phyloP scores from a whole-genome alignment of 768 basidiomycete species.

The Hemileccinum rubropunctum region DNA sequence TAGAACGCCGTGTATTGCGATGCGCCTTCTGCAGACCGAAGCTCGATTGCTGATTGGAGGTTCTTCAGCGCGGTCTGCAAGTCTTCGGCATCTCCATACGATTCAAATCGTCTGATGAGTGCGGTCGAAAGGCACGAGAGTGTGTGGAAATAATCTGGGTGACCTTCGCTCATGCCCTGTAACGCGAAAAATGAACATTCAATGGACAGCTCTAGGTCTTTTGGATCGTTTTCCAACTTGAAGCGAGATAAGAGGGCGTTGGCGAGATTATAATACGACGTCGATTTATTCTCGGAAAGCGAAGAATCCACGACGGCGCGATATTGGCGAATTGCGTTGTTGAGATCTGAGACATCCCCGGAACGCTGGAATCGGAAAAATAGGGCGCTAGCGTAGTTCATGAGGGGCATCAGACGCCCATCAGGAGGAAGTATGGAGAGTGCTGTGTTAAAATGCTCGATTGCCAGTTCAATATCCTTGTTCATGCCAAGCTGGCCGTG shows the following conservation, averaged over 20 bases:
- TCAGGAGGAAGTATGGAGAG: conserved; percentile 18
- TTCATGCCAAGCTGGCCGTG: conserved; percentile 21
- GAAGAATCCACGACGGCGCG: conserved; percentile 17
- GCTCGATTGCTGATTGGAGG: conserved; percentile 18
- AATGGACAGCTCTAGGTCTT: conserved; percentile 25
- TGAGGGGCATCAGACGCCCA: conserved; percentile 20
- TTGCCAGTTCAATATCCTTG: conserved; percentile 30
- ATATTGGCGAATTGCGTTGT: conserved; percentile 24
- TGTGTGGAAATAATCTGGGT: conserved; percentile 16
- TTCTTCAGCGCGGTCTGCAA: conserved; percentile 29
- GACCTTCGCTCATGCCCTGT: conserved; percentile 9
- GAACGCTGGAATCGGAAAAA: conserved; percentile 24
- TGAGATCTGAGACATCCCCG: conserved; percentile 21
- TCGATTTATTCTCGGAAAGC: conserved; percentile 15
- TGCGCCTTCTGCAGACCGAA: conserved; percentile 14
- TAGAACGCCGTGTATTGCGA: conserved; percentile 12
- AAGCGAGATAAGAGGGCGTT: conserved; percentile 30
- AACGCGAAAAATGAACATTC: conserved; percentile 20
- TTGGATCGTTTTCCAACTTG: conserved; percentile 16
- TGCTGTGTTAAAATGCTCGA: conserved; percentile 22
- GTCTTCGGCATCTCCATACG: conserved; percentile 15
- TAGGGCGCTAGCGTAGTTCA: conserved; percentile 31
- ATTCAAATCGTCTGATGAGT: conserved; percentile 23
- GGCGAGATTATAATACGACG: conserved; percentile 29
- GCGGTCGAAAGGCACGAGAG: conserved; percentile 24